Percentiles rank a stretch among this genome's conserved stretches.
Evolutionary conservation across 2,329 filamentous ascomycete species (phyloP).

Genomic region (Westerdykella sp.): DNA sequence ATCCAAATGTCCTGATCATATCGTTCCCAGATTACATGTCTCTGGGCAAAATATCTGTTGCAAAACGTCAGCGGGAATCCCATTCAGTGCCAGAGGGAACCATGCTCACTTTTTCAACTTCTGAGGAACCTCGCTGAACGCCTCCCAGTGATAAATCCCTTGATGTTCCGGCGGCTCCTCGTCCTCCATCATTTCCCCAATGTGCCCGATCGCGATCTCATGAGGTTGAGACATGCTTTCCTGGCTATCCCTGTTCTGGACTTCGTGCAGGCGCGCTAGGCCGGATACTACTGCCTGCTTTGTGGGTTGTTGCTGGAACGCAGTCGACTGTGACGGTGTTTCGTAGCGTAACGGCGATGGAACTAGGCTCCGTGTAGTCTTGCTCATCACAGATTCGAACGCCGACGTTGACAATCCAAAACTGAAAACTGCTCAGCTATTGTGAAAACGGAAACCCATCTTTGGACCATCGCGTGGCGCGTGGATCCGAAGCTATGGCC

Average conservation of each 20-base stretch:
- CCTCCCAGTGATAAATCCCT: conserved; percentile 62
- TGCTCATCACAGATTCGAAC: too few relatives aligned
- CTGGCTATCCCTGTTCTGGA: background rate
- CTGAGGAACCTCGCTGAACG: conserved; percentile 65
- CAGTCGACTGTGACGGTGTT: background rate
- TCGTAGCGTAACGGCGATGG: too few relatives aligned
- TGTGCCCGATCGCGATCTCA: background rate
- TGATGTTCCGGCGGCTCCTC: conserved; percentile 19
- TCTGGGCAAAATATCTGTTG: conserved; percentile 79
- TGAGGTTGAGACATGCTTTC: background rate
- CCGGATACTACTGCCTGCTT: background rate
- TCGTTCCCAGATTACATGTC: conserved; percentile 76
- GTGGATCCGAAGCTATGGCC: conserved; percentile 24
- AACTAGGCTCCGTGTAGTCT: too few relatives aligned
- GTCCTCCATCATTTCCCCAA: conserved; percentile 7
- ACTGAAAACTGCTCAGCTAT: too few relatives aligned
- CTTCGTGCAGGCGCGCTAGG: background rate
- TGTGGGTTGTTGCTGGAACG: too few relatives aligned
- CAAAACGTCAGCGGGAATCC: conserved; percentile 1
- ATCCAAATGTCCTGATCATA: conserved; percentile 87
- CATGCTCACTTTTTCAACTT: conserved; percentile 71
- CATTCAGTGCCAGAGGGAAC: background rate
- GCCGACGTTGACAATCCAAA: too few relatives aligned
- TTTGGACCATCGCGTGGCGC: background rate
- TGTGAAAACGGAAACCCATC: too few relatives aligned